These are phyloP conservation scores for Teunomyces kruisii DNA, from an alignment of 805 yeast genomes.

Conservation along the genomic window DNA sequence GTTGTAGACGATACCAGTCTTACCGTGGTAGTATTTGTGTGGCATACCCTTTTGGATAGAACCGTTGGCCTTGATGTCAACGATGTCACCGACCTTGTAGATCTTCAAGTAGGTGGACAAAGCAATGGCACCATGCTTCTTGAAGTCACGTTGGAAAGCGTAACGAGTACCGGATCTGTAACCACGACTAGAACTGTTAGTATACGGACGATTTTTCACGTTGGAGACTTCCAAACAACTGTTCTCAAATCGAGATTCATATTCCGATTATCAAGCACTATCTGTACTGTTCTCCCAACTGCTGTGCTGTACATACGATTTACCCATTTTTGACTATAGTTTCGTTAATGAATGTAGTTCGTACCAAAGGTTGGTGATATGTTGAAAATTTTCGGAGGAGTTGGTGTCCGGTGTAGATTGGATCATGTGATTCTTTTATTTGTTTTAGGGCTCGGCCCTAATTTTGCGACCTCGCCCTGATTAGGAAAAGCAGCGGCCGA, in stretches of 20 bases:
- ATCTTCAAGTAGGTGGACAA: constrained; percentile 95
- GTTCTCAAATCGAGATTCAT: neutral
- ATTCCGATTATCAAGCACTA: neutral
- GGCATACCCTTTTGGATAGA: constrained; percentile 99
- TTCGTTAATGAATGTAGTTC: constrained; percentile 4
- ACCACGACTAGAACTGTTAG: constrained; percentile 63
- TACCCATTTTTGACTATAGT: constrained; percentile 31
- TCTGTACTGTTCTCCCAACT: neutral
- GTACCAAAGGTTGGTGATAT: constrained; percentile 1
- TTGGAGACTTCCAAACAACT: neutral
- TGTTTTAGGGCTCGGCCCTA: neutral
- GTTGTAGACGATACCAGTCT: constrained; percentile 99
- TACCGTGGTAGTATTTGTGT: constrained; percentile 99
- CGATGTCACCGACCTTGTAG: constrained; percentile 99
- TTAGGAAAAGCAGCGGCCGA: too few relatives aligned
- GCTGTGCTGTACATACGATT: constrained; percentile 29
- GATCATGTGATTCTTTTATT: neutral
- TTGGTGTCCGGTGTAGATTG: neutral
- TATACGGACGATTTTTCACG: neutral
- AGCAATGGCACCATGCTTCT: constrained; percentile 92
- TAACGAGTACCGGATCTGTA: constrained; percentile 99
- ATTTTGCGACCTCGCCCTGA: neutral
- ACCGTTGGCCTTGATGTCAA: constrained; percentile 99
- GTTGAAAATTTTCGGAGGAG: constrained; percentile 8
- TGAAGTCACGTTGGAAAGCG: constrained; percentile 99